Base-by-base conservation (phyloP, 73 alveolate genomes). In the Blepharisma stoltei region DNA sequence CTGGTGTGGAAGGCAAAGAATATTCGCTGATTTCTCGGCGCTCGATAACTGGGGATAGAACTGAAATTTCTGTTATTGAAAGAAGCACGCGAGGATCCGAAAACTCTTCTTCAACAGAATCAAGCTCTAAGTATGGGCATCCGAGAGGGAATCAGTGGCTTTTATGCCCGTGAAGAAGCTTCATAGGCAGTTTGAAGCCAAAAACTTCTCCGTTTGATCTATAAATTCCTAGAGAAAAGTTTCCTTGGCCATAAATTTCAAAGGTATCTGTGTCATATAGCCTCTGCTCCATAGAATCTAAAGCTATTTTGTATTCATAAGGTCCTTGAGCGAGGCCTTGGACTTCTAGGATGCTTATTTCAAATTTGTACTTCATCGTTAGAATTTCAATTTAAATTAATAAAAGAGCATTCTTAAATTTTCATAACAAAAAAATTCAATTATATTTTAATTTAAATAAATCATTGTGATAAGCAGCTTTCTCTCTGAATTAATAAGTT, bases 221-320 rank as follows among this genome's bases (percentile, higher is more conserved):
- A 8, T 14, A 9, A 25, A 60, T 60, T 14, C 73, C 73, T 25
- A 60, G 23, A 20, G 73, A n/a, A 25, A 60, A 60, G 46, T 60
- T 60, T 9, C 73, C 73, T 60, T 60, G 46, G 2, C 73, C 73
- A 38, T 60, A 60, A 14, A 60, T 60, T 60, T 60, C 73, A 4
- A 60, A 60, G 14, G 73, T 60, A 60, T 60, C 73, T 14, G 73
- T 60, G 5, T 60, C 73, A 60, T 18, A 60, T 2, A 60, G 73
- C 14, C 46, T 0, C 45, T 60, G 73, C 73, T 60, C 73, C 73
- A 60, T 60, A 14, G 73, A 60, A 25, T 60, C 73, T 60, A 60
- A 5, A 20, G 73, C 38, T n/a, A 60, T 60, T 5, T 60, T 60
- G 73, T 14, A 60, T 38, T 60, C 73, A 47, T 14, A 60, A 38